A percentile compares a stretch with the other conserved stretches of the same genome.
Evolutionary conservation across 1,139 yeast genomes (phyloP).

Genomic region (Pichia sp.): DNA sequence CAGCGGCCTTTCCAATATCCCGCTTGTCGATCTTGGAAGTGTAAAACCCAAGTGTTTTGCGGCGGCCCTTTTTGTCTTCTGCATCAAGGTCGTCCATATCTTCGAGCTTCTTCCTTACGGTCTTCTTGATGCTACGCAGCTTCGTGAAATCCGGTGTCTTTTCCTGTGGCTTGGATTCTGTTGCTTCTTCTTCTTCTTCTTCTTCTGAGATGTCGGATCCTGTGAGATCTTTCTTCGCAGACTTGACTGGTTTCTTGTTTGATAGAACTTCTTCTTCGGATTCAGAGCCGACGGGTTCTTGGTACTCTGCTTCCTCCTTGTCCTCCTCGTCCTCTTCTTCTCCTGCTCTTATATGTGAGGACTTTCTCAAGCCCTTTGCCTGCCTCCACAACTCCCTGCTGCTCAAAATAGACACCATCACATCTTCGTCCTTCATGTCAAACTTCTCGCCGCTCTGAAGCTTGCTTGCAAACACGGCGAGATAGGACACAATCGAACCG

Average conservation of each 20-base stretch:
- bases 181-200: slow-evolving; percentile 28
- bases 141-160: slow-evolving; percentile 16
- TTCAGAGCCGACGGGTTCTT: slow-evolving; percentile 2
- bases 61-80: slow-evolving; percentile 80
- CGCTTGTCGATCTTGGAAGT: slow-evolving; percentile 91
- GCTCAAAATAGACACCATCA: slow-evolving; percentile 79
- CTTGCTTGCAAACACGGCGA: slow-evolving; percentile 62
- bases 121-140: slow-evolving; percentile 35
- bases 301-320: slow-evolving; percentile 27
- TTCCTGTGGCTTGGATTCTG: slow-evolving; percentile 29
- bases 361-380: slow-evolving; percentile 48
- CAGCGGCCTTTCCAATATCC: slow-evolving; percentile 26
- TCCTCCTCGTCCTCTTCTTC: slow-evolving; percentile 25
- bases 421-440: slow-evolving; percentile 78
- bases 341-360: slow-evolving; percentile 15
- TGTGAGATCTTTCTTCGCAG: slow-evolving; percentile 27
- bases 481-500: slow-evolving; percentile 69
- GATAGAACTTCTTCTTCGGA: slow-evolving; percentile 22
- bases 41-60: slow-evolving; percentile 86
- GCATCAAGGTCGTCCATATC: slow-evolving; percentile 71
- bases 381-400: slow-evolving; percentile 90
- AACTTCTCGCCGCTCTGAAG: slow-evolving; percentile 53
- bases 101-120: slow-evolving; percentile 37
- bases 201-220: slow-evolving; percentile 28
- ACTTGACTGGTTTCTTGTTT: slow-evolving; percentile 16